Base-by-base conservation (phyloP, 352 stramenopile genomes). In the Globisporangium paroecandrum region DNA sequence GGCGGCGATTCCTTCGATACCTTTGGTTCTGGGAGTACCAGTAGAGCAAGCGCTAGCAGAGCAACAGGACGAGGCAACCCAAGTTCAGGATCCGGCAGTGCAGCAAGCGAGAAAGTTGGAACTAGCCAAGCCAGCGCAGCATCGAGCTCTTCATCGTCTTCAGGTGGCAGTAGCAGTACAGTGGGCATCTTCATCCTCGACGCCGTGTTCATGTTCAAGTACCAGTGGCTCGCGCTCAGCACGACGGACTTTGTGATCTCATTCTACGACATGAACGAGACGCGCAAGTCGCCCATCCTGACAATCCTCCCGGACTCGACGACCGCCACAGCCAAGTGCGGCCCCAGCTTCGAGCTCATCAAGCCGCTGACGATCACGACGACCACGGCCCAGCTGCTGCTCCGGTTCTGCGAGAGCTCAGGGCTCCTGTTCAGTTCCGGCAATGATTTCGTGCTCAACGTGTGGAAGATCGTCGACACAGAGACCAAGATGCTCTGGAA, bases 181-280 rank as follows among this genome's bases (percentile, higher is more conserved):
- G 60, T 62, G 1, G 81, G 78, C 18, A 69, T 90, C 4, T 89
- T 89, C 36, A 81, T 92, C 22, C 59, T 94, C 18, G 85, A 92
- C 13, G 83, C 87, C 15, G 80, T 80, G 22, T 92, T 91, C 62
- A 70, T 92, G 20, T 64, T 78, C 53, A 79, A 81, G 29, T 88
- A 86, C 55, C 64, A 82, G 60, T 85, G 86, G 64, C 70, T 95
- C 9, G 81, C 77, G 1, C 71, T 92, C 46, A 91, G 83, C 53
- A 90, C 83, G 20, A 90, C 87, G 13, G 82, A 95, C 69, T 91
- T 92, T 70, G 68, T 74, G 3, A 91, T 95, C 62, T 87, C 87
- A n/a, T 95, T 95, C 57, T 95, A 90, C 63, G 79, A 79, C 47
- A 81, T 90, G 73, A 78, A 82, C 27, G 82, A 91, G n/a, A 79